phyloP scores from a whole-genome alignment of 2,329 filamentous ascomycete genomes.

The Gliomastix tumulicola region DNA sequence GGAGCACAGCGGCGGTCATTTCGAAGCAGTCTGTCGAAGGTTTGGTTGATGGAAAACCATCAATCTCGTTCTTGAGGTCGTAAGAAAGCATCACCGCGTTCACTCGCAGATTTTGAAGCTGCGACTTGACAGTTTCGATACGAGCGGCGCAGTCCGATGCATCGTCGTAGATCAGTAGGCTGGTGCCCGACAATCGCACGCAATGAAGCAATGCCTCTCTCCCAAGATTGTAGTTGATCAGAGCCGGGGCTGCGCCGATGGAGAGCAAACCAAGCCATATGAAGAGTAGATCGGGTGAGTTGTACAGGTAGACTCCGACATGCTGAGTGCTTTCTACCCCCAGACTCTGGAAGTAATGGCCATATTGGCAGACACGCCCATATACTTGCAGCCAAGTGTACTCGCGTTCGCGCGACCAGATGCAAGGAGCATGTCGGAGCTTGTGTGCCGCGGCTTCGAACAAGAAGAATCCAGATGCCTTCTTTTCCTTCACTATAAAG shows the following conservation, averaged over 20 bases:
- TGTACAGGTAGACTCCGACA: conserved; percentile 60
- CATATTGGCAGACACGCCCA: conserved; percentile 52
- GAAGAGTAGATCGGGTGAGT: conserved; percentile 61
- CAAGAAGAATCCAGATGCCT: conserved; percentile 51
- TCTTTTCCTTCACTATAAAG: too few relatives aligned
- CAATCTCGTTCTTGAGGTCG: too few relatives aligned
- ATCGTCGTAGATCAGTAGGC: too few relatives aligned
- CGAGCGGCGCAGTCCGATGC: conserved; percentile 55
- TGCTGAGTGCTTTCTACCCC: conserved; percentile 54
- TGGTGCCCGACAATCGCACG: conserved; percentile 42
- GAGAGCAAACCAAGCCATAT: conserved; percentile 58
- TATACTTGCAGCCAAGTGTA: conserved; percentile 51
- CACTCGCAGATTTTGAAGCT: too few relatives aligned
- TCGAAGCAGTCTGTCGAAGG: too few relatives aligned
- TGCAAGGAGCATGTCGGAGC: conserved; percentile 45
- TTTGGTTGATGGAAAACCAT: too few relatives aligned
- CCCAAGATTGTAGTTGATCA: conserved; percentile 64
- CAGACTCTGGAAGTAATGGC: conserved; percentile 51
- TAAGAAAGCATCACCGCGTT: too few relatives aligned
- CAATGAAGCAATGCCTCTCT: conserved; percentile 61
- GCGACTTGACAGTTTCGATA: conserved; percentile 50
- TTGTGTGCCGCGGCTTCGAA: conserved; percentile 50
- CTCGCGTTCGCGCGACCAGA: too few relatives aligned
- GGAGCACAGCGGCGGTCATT: too few relatives aligned
- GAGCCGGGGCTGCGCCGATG: conserved; percentile 61